Base-by-base conservation (phyloP, 495 filamentous ascomycete species). In the Neurospora africana region DNA sequence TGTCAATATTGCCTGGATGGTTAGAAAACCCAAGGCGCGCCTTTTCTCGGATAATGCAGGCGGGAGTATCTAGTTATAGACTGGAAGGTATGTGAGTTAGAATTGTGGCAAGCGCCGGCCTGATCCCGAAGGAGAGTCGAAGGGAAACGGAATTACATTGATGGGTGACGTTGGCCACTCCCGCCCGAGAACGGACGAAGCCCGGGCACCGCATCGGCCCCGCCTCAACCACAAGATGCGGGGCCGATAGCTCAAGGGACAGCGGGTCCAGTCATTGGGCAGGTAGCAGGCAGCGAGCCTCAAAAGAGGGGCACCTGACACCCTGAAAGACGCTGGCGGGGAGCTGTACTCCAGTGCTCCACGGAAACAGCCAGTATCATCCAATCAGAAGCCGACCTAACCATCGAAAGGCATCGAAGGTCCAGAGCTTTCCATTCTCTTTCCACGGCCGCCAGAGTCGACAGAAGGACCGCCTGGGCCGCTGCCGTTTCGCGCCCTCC, bases 331-430 rank as follows among this genome's bases (percentile, higher is more conserved):
- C 30, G 43, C 21, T 71, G 75, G 68, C 58, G 76, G 76, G 76
- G 76, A 79, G 76, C 76, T 75, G 5, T 53, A 17, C 30, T 19
- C 5, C 4, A 15, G 15, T 17, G 8, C 38, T 65, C 53, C 27
- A 65, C 53, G 53, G 7, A 58, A 15, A 53, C 21, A 53, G 3
- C 9, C 21, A 0, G 27, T 33, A 65, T 33, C 10, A 19, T 2
- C 78, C 78, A 79, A 79, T 78, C 70, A 78, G 35, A 30, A 76
- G 41, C 70, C 70, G 69, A 36, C 73, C 75, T 30, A 13, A 44
- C 37, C 76, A 78, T 79, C 78, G 78, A 79, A 79, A 75, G 78
- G 35, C 78, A 78, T 79, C 76, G 78, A 79, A 79, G 68, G 72
- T 78, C 77, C 69, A 78, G 77, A 79, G 76, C 78, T 75, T 79